These are phyloP conservation scores for Daldinia sp. DNA, from an alignment of 2,329 filamentous ascomycete species.

Conservation along the genomic window DNA sequence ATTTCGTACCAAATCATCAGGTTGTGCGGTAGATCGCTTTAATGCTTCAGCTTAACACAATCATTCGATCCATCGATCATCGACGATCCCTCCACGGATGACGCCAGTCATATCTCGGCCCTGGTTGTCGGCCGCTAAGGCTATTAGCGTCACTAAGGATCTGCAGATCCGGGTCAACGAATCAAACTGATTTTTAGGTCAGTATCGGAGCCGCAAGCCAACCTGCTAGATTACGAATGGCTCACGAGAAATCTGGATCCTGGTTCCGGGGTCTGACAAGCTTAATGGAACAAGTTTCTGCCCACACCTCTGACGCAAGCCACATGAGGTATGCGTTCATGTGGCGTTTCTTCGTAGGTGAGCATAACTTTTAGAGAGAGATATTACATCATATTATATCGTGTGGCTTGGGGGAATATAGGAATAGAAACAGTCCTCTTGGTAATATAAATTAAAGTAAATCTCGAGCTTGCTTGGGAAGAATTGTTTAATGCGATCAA, in stretches of 20 bases:
- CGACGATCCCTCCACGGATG: constrained; percentile 29
- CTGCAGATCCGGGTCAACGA: constrained; percentile 34
- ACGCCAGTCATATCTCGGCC: constrained; percentile 26
- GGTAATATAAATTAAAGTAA: constrained; percentile 17
- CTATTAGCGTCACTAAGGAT: constrained; percentile 24
- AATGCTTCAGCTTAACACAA: neutral
- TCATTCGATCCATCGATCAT: constrained; percentile 26
- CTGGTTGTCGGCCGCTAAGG: constrained; percentile 9
- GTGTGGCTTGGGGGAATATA: constrained; percentile 14
- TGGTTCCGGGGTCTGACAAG: constrained; percentile 22
- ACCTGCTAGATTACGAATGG: constrained; percentile 19
- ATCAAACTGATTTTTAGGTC: constrained; percentile 26
- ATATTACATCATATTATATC: constrained; percentile 35
- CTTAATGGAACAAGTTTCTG: constrained; percentile 48
- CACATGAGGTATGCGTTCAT: constrained; percentile 35
- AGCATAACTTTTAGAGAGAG: neutral
- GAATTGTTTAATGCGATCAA: neutral
- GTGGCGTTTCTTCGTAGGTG: constrained; percentile 18
- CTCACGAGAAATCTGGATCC: constrained; percentile 7
- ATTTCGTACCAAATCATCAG: neutral
- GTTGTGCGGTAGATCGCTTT: neutral
- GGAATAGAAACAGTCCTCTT: neutral
- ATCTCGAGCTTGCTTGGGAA: neutral
- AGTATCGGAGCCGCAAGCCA: constrained; percentile 20
- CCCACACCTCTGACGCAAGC: constrained; percentile 46